Conservation (phyloP, 2,329 filamentous ascomycete species). For the Botrytis deweyae region DNA sequence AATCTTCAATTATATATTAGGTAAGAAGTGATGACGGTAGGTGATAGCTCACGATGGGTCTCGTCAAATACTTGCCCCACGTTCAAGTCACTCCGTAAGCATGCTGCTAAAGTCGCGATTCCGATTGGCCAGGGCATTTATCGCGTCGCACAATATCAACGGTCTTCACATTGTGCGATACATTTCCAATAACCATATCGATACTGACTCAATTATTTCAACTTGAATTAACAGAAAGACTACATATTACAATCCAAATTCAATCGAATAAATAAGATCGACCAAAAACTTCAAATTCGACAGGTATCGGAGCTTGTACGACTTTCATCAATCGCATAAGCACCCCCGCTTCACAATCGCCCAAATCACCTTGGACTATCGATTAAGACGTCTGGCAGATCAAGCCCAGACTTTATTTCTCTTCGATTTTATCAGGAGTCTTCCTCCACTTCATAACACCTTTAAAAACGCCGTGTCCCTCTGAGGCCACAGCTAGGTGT, state of each 20-base stretch:
- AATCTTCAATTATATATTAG: neutral
- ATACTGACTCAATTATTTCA: constrained; percentile 4
- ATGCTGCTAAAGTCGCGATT: constrained; percentile 2
- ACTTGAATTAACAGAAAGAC: neutral
- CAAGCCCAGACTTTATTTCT: constrained; percentile 12
- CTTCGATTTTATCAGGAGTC: constrained; percentile 37
- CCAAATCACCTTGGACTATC: constrained; percentile 1
- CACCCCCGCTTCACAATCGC: constrained; percentile 11
- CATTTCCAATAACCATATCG: neutral
- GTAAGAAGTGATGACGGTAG: neutral
- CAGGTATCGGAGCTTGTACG: neutral
- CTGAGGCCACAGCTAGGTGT: constrained; percentile 87
- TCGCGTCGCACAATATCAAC: constrained; percentile 7
- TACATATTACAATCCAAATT: neutral
- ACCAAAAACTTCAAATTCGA: neutral
- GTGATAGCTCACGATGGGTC: neutral
- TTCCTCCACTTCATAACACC: constrained; percentile 56
- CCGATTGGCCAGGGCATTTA: neutral
- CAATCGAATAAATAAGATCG: neutral
- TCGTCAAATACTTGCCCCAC: constrained; percentile 14
- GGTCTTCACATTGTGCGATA: constrained; percentile 1
- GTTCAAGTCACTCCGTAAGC: neutral
- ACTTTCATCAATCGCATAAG: constrained; percentile 2
- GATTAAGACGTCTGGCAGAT: constrained; percentile 23
- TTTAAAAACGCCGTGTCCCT: constrained; percentile 92